A percentile compares a stretch with the other conserved stretches of the same genome.
These are phyloP conservation scores for Neofusicoccum cordaticola DNA, from an alignment of 2,329 filamentous ascomycete species.

Conservation along the genomic window DNA sequence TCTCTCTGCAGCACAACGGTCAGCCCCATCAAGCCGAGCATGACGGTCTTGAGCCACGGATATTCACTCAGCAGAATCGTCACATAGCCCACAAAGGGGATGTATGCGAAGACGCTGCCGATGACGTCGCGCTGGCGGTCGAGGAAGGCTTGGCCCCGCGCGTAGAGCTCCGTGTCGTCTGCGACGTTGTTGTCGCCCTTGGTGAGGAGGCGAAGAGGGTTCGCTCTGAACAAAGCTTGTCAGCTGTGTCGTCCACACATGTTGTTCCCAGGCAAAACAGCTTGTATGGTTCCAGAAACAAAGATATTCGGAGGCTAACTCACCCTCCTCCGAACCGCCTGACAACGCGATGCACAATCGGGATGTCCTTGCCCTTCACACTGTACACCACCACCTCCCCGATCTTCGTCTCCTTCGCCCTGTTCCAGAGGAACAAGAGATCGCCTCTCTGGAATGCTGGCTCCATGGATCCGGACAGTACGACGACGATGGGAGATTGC, in stretches of 20 bases:
- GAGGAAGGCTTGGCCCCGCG: slow-evolving; percentile 80
- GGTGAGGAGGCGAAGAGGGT: slow-evolving; percentile 70
- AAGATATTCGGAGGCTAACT: slow-evolving; percentile 27
- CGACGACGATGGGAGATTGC: slow-evolving; percentile 70
- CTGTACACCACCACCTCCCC: slow-evolving; percentile 79
- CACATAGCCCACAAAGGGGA: slow-evolving; percentile 94
- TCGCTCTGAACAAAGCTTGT: slow-evolving; percentile 34
- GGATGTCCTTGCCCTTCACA: slow-evolving; percentile 89
- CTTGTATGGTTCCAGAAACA: too few relatives aligned
- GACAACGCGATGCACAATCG: slow-evolving; percentile 92
- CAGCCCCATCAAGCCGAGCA: slow-evolving; percentile 92
- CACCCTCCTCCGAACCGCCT: slow-evolving; percentile 63
- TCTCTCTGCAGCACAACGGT: slow-evolving; percentile 91
- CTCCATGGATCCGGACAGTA: slow-evolving; percentile 82
- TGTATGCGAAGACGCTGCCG: slow-evolving; percentile 85
- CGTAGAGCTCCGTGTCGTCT: slow-evolving; percentile 91
- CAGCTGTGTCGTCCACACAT: neutral
- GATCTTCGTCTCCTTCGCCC: slow-evolving; percentile 60
- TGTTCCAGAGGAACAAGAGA: slow-evolving; percentile 73
- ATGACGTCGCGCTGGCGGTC: slow-evolving; percentile 82
- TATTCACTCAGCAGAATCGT: slow-evolving; percentile 94
- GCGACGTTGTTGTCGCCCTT: slow-evolving; percentile 97
- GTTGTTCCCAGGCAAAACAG: neutral
- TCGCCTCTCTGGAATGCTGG: slow-evolving; percentile 78
- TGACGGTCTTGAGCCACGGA: slow-evolving; percentile 93